These are phyloP conservation scores for Candida ascalaphidarum DNA, from an alignment of 805 yeast species.

Conservation along the genomic window DNA sequence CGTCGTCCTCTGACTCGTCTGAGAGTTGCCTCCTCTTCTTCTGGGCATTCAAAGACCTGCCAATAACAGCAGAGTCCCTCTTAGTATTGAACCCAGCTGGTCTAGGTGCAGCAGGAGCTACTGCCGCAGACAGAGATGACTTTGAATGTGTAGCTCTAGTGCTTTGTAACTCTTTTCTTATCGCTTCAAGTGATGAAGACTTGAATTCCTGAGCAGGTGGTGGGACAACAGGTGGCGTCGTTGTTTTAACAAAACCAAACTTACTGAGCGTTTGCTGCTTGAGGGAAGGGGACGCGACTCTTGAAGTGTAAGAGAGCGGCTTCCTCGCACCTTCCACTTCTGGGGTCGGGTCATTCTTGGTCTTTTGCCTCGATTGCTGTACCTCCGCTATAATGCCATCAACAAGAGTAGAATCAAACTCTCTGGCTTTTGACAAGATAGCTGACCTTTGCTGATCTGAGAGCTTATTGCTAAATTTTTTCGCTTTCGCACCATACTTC, in stretches of 20 bases:
- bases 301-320: conserved; percentile 9
- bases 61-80: conserved; percentile 14
- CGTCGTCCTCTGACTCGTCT: conserved; percentile 25
- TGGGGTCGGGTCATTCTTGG: conserved; percentile 1
- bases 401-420: conserved; percentile 46
- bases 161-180: conserved; percentile 24
- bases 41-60: conserved; percentile 28
- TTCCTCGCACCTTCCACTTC: conserved; percentile 2
- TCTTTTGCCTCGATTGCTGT: background rate
- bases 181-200: conserved; percentile 22
- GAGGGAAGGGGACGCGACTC: conserved; percentile 17
- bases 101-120: conserved; percentile 41
- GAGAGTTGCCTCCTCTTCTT: conserved; percentile 21
- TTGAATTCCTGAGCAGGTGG: conserved; percentile 19
- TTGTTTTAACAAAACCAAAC: conserved; percentile 23
- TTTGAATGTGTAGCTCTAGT: no score
- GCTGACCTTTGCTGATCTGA: conserved; percentile 58
- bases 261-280: conserved; percentile 27
- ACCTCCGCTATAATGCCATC: conserved; percentile 30
- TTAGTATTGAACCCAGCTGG: conserved; percentile 47
- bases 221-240: conserved; percentile 28
- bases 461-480: conserved; percentile 61
- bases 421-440: conserved; percentile 52
- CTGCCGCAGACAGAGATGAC: conserved; percentile 1
- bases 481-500: conserved; percentile 57